Base-by-base conservation (phyloP, 768 basidiomycete species). In the Lentinula aciculospora region DNA sequence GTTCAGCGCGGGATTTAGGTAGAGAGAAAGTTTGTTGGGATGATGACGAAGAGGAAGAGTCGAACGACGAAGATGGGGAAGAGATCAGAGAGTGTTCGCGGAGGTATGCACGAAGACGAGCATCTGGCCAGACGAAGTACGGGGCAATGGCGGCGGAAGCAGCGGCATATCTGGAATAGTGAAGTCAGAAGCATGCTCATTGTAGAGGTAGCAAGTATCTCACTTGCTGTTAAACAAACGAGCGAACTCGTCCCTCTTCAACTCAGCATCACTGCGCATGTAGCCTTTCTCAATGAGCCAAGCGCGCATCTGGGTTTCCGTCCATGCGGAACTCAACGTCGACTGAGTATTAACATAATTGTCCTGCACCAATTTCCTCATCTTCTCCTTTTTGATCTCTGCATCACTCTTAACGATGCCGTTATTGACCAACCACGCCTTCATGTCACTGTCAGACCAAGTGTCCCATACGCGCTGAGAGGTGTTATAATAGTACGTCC, bases 61-160 rank as follows among this genome's bases (percentile, higher is more conserved):
- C n/a, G n/a, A 39, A 53, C 51, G 51, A 23, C 19, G 51, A 39
- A 8, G 51, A 37, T 12, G 36, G 4, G 13, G 51, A 53, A 19
- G 17, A 23, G 12, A 40, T 74, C 28, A 96, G 65, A 49, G 88
- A 89, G 61, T 82, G 81, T 65, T 89, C 83, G 44, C 93, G 81
- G 19, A 98, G 80, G 71, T 91, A 97, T 1, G 89, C 93, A 46
- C 94, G 86, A 27, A 98, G 83, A 31, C 95, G 82, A 3, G 94
- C 91, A 66, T 98, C 95, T 12, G 92, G 91, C 96, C 96, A 98
- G 9, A 81, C 79, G 50, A 95, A 75, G 72, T 96, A 97, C 2
- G 83, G 37, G 2, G 85, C 77, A 1, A 79, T 77, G 34, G 74
- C 28, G 12, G 54, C 51, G 25, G 58, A 25, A 4, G 21, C 49